Percentiles rank a stretch among this genome's conserved stretches.
phyloP scores from a whole-genome alignment of 164 flowering plant genomes.

The Piper longum region DNA sequence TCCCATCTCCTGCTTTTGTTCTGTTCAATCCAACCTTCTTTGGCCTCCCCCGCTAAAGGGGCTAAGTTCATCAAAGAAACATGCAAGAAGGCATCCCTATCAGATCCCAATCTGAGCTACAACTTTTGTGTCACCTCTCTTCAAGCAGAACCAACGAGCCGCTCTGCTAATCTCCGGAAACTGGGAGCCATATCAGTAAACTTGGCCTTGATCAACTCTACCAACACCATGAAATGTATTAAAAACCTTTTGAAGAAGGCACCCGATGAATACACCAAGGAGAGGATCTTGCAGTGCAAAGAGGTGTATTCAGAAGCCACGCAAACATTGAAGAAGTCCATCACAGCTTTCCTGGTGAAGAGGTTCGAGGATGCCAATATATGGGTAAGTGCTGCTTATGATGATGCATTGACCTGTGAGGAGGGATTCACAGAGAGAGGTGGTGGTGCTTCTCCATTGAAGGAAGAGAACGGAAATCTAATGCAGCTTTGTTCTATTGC shows the following conservation, averaged over 20 bases:
- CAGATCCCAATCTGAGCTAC: slow-evolving; percentile 11
- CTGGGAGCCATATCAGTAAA: slow-evolving; percentile 14
- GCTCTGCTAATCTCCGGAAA: slow-evolving; percentile 9
- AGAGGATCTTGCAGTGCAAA: slow-evolving; percentile 16
- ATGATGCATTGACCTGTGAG: slow-evolving; percentile 23
- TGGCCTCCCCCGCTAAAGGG: not conserved
- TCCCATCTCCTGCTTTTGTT: slow-evolving; percentile 1
- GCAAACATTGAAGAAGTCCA: slow-evolving; percentile 8
- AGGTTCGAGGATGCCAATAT: slow-evolving; percentile 8
- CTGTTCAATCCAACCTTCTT: not conserved
- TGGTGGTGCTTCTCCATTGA: slow-evolving; percentile 19
- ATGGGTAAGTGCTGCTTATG: slow-evolving; percentile 24
- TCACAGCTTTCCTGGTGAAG: slow-evolving; percentile 10
- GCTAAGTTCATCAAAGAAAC: slow-evolving; percentile 3
- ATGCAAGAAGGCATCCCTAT: not conserved
- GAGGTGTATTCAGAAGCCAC: slow-evolving; percentile 22
- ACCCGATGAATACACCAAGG: not conserved
- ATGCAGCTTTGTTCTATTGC: slow-evolving; percentile 27
- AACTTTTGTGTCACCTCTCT: slow-evolving; percentile 19
- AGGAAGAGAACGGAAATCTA: slow-evolving; percentile 18
- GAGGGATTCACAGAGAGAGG: slow-evolving; percentile 17
- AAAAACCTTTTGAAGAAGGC: slow-evolving; percentile 9
- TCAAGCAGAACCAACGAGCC: slow-evolving; percentile 8
- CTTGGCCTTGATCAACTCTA: slow-evolving; percentile 14
- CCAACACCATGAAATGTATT: slow-evolving; percentile 5